These are phyloP conservation scores for Hura crepitans DNA, from an alignment of 441 rosid genomes.

Conservation along the genomic window DNA sequence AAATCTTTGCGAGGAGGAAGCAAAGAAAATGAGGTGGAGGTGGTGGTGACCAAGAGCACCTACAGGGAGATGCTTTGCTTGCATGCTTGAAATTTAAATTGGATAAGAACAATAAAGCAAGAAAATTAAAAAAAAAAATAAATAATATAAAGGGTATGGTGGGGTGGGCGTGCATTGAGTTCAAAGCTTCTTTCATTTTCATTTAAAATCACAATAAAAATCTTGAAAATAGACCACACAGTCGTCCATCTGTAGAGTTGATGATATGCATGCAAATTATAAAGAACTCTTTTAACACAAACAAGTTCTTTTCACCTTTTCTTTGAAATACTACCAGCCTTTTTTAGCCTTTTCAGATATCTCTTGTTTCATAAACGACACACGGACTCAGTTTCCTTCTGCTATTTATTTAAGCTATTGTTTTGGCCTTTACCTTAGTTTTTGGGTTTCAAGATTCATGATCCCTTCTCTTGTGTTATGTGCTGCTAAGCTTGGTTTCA, in stretches of 20 bases:
- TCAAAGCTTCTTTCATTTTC: slow-evolving; percentile 31
- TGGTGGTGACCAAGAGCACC: slow-evolving; percentile 35
- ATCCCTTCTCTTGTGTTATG: background rate
- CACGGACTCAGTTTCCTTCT: background rate
- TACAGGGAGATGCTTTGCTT: slow-evolving; percentile 65
- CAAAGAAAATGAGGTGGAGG: slow-evolving; percentile 24
- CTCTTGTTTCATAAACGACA: background rate
- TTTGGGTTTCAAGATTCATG: slow-evolving; percentile 15
- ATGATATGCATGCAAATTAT: slow-evolving; percentile 34
- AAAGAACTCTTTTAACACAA: slow-evolving; percentile 20
- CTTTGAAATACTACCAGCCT: slow-evolving; percentile 22
- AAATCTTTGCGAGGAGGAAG: slow-evolving; percentile 56
- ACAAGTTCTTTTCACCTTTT: slow-evolving; percentile 30
- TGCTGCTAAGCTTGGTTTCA: background rate
- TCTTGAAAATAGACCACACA: slow-evolving; percentile 23
- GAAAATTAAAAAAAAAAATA: background rate
- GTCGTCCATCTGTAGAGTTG: background rate
- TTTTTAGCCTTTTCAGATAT: slow-evolving; percentile 19
- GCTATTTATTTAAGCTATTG: slow-evolving; percentile 22
- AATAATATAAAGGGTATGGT: background rate
- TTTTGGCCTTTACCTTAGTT: slow-evolving; percentile 14
- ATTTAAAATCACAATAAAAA: slow-evolving; percentile 11
- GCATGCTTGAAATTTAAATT: slow-evolving; percentile 35
- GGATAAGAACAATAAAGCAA: slow-evolving; percentile 14
- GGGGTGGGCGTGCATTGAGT: slow-evolving; percentile 30